phyloP scores from a whole-genome alignment of 2,329 filamentous ascomycete genomes.

The Pleoardoris graminearum region DNA sequence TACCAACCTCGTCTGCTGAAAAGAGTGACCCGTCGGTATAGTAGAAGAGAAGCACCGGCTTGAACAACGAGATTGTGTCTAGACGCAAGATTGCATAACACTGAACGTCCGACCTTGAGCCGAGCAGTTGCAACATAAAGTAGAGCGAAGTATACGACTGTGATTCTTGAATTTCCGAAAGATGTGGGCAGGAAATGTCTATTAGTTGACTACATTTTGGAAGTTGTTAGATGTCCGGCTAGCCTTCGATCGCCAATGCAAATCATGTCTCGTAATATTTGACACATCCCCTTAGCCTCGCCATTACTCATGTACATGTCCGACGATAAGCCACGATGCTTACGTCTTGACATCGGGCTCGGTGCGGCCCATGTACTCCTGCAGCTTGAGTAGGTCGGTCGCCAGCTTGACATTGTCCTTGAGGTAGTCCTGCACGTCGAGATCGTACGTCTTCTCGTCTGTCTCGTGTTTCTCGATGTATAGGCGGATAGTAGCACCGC shows the following conservation, averaged over 20 bases:
- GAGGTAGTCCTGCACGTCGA: conserved; percentile 92
- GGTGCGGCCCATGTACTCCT: conserved; percentile 88
- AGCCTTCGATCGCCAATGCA: conserved; percentile 5
- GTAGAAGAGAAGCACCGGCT: too few relatives aligned
- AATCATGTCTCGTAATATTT: conserved; percentile 6
- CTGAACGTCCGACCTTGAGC: too few relatives aligned
- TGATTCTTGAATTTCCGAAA: too few relatives aligned
- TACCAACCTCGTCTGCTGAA: too few relatives aligned
- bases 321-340: conserved; percentile 15
- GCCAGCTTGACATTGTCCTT: conserved; percentile 87
- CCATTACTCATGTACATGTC: not conserved
- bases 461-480: conserved; percentile 96
- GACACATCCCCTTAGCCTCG: conserved; percentile 7
- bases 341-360: conserved; percentile 97
- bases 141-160: too few relatives aligned
- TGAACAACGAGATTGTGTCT: too few relatives aligned
- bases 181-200: not conserved
- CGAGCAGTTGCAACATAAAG: too few relatives aligned
- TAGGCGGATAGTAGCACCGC: conserved; percentile 91
- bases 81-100: too few relatives aligned
- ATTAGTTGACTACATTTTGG: not conserved
- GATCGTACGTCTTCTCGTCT: conserved; percentile 74
- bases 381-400: conserved; percentile 83
- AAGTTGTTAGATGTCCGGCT: not conserved
- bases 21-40: too few relatives aligned